Conservation (phyloP, 164 flowering plant species). For the Stephania yunnanensis region DNA sequence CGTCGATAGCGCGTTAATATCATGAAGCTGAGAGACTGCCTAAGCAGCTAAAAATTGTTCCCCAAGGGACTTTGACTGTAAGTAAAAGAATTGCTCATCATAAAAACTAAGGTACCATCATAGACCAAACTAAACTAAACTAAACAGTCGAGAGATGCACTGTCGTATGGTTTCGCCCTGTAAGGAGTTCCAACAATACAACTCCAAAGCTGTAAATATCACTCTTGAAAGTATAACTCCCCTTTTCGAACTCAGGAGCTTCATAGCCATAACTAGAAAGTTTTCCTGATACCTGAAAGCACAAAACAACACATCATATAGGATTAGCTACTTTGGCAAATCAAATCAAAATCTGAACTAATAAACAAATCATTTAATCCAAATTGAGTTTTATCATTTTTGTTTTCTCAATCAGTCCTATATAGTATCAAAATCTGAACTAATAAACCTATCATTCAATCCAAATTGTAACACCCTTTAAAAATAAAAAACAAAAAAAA, state of each 20-base stretch:
- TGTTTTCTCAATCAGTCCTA: too few species aligned
- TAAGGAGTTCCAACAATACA: constrained; percentile 89
- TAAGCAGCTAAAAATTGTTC: constrained; percentile 85
- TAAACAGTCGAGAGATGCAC: constrained; percentile 22
- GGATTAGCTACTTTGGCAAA: neutral
- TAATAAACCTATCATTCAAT: too few species aligned
- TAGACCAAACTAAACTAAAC: neutral
- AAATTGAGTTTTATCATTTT: too few species aligned
- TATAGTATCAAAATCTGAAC: too few species aligned
- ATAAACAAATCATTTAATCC: too few species aligned
- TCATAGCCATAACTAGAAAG: constrained; percentile 72
- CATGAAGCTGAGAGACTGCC: constrained; percentile 95
- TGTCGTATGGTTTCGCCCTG: constrained; percentile 83
- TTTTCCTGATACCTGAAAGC: constrained; percentile 70
- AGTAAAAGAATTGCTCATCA: neutral
- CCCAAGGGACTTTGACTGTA: constrained; percentile 47
- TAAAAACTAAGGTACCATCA: neutral
- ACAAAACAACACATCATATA: neutral
- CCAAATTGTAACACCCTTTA: too few species aligned
- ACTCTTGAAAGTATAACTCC: constrained; percentile 66
- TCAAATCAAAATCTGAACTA: too few species aligned
- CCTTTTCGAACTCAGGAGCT: constrained; percentile 85
- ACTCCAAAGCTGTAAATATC: constrained; percentile 98
- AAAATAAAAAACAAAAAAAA: too few species aligned
- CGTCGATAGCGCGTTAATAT: constrained; percentile 74